Conservation (phyloP, 2,329 filamentous ascomycete species). For the Chrysoporthe deuterocubensis region DNA sequence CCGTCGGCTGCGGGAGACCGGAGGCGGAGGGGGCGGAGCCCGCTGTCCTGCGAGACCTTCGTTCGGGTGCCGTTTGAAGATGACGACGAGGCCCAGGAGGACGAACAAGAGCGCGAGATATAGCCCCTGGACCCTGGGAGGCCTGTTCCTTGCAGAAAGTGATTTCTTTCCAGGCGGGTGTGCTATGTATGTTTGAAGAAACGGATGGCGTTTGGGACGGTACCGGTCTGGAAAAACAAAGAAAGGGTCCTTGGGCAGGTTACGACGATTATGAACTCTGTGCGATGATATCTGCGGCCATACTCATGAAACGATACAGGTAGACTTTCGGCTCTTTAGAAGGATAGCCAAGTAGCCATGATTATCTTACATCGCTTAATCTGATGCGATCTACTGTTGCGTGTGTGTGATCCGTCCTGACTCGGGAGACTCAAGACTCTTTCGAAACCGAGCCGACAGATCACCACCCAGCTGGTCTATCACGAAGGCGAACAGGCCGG, state of each 20-base stretch:
- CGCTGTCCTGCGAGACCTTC: constrained; percentile 16
- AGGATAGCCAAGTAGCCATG: neutral
- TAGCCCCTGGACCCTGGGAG: neutral
- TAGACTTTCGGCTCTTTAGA: neutral
- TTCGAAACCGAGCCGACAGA: too few species aligned
- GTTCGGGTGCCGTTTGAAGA: constrained; percentile 25
- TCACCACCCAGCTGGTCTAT: too few species aligned
- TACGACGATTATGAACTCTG: neutral
- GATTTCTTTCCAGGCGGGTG: neutral
- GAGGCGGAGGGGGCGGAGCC: constrained; percentile 17
- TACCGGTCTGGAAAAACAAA: neutral
- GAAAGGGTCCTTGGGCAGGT: neutral
- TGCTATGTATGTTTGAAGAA: neutral
- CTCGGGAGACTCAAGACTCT: too few species aligned
- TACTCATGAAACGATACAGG: neutral
- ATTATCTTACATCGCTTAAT: too few species aligned
- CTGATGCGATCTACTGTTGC: too few species aligned
- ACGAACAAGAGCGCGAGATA: constrained; percentile 1
- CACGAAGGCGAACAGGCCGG: too few species aligned
- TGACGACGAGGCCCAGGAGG: constrained; percentile 17
- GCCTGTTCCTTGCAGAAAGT: neutral
- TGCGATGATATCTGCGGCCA: neutral
- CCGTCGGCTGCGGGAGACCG: neutral
- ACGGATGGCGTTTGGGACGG: neutral
- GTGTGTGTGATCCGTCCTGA: too few species aligned